Evolutionary conservation across 2,329 filamentous ascomycete genomes (phyloP), one percentile per base, ranked within the genome.

Genomic region (Colletotrichum cuscutae): DNA sequence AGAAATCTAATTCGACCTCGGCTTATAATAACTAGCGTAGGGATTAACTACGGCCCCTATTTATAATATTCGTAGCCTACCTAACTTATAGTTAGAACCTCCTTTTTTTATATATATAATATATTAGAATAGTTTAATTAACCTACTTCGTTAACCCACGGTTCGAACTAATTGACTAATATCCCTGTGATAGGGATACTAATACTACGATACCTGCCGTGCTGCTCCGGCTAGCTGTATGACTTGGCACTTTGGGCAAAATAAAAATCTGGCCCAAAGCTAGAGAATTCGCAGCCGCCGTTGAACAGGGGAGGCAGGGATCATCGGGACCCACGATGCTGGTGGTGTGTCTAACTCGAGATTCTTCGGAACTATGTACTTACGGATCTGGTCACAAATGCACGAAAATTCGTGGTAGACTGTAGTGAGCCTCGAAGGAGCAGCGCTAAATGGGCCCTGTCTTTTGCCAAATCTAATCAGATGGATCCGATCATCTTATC

Each of bases 381-480:
- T 35, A 35, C 32, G 35, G 9, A 15, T 19, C 35, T 7, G 9
- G 24, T 11, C 22, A n/a, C 13, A 24, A n/a, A 19, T 37, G 9
- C 13, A n/a, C 22, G 9, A 6, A 6, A 60, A 3, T 11, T n/a
- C 32, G 5, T 49, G 37, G 13, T 53, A 32, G 30, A 32, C 30
- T 32, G 30, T 32, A 35, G 60, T 52, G 42, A 30, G n/a, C 19
- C 4, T 19, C 11, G 15, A 30, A 46, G 37, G 59, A 49, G 12
- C 13, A 19, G n/a, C 8, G 7, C 30, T 30, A 42, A 26, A 13
- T 24, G 1, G 1, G 11, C 5, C 3, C 46, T 30, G 15, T 8
- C 4, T 30, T 46, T 11, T 4, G n/a, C 24, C 32, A 37, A 37
- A 62, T 68, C 46, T 62, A 68, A 68, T 68, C 57, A 46, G 57